Percentiles rank a stretch among this genome's conserved stretches.
These are phyloP conservation scores for Aspergillus fijiensis DNA, from an alignment of 2,329 filamentous ascomycete species.

Conservation along the genomic window DNA sequence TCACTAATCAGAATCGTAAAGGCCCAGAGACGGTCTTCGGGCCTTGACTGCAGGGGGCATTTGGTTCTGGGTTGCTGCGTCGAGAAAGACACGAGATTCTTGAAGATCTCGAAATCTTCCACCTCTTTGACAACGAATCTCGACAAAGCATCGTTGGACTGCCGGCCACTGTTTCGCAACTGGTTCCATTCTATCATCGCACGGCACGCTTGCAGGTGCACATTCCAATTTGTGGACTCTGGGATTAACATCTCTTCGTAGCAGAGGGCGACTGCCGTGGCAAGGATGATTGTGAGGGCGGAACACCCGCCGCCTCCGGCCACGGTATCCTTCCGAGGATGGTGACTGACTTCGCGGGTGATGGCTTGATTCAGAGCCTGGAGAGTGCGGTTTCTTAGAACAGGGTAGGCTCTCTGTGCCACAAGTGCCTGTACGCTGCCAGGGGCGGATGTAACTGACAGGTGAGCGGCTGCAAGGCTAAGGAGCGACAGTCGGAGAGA, in stretches of 20 bases:
- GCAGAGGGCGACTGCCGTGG: constrained; percentile 17
- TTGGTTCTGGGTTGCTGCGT: not conserved
- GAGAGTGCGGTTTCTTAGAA: constrained; percentile 4
- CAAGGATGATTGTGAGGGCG: constrained; percentile 9
- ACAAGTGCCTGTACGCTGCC: not conserved
- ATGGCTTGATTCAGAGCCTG: constrained; percentile 12
- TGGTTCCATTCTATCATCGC: constrained; percentile 14
- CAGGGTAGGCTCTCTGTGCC: not conserved
- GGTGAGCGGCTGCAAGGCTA: constrained; percentile 22
- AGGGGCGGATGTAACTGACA: constrained; percentile 9
- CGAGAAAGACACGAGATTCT: constrained; percentile 11
- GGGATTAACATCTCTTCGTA: constrained; percentile 19
- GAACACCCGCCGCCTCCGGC: constrained; percentile 1
- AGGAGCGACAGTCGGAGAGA: constrained; percentile 24
- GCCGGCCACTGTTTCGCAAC: not conserved
- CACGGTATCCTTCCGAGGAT: not conserved
- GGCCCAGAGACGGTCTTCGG: constrained; percentile 10
- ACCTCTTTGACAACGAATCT: constrained; percentile 21
- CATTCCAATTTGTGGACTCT: constrained; percentile 17
- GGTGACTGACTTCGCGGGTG: constrained; percentile 5
- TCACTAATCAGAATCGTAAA: constrained; percentile 15
- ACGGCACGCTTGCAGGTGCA: constrained; percentile 20
- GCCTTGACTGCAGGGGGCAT: not conserved
- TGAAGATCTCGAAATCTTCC: constrained; percentile 16
- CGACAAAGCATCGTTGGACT: constrained; percentile 3